phyloP scores from a whole-genome alignment of 1,284 basidiomycete genomes.

The Tausonia pullulans region DNA sequence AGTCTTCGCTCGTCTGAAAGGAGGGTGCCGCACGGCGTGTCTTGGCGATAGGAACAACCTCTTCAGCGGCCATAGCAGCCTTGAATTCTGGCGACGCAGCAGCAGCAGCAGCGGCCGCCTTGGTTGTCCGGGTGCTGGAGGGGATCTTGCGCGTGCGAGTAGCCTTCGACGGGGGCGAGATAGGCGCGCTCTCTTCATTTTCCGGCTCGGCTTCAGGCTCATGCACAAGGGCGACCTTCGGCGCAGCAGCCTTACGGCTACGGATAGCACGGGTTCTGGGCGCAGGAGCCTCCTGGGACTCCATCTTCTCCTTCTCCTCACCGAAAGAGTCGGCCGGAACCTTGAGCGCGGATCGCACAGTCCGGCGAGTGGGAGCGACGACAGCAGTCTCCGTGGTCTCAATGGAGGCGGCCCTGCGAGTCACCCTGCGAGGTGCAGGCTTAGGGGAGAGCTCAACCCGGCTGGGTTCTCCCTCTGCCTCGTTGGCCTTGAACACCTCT shows the following conservation, averaged over 20 bases:
- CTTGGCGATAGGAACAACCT: too few species aligned
- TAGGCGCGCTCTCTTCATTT: neutral
- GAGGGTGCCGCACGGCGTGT: too few species aligned
- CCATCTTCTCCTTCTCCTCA: neutral
- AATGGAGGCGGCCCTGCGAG: too few species aligned
- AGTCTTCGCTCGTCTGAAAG: too few species aligned
- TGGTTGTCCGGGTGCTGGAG: too few species aligned
- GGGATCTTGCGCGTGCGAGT: neutral
- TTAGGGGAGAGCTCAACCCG: conserved; percentile 1
- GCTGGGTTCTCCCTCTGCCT: neutral
- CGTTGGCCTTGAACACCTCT: neutral
- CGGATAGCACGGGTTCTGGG: neutral
- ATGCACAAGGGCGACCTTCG: neutral
- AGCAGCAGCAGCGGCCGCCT: too few species aligned
- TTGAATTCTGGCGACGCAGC: too few species aligned
- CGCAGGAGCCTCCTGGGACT: neutral
- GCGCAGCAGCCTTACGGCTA: neutral
- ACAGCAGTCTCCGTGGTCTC: too few species aligned
- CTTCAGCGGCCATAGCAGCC: too few species aligned
- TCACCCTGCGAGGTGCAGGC: neutral
- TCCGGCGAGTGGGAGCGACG: neutral
- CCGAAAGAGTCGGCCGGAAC: neutral
- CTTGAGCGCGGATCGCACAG: neutral
- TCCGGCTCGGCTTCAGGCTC: neutral
- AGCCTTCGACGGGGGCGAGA: neutral